Conservation (phyloP, 176 grass and related monocot genomes). For the Thinopyrum elongatum region DNA sequence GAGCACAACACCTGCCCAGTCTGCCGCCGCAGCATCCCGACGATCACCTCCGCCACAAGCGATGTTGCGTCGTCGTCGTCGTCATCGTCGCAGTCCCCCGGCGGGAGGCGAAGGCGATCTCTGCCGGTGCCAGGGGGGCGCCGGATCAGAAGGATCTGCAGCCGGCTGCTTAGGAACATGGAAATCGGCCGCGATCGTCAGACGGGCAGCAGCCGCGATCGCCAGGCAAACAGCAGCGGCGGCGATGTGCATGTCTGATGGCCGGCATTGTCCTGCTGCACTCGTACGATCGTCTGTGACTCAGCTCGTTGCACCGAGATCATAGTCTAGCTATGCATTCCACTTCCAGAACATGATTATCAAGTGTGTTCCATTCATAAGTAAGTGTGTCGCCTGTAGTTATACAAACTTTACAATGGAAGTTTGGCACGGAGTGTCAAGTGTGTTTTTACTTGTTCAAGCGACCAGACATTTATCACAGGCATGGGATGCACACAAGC, state of each 20-base stretch:
- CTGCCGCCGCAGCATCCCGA: constrained; percentile 21
- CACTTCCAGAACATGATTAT: neutral
- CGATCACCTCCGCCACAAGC: neutral
- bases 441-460: neutral
- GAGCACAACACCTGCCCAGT: constrained; percentile 28
- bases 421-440: no score
- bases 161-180: neutral
- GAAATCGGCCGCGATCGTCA: neutral
- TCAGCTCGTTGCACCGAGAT: neutral
- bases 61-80: neutral
- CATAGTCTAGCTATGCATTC: neutral
- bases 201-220: neutral
- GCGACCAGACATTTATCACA: neutral
- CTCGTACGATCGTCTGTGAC: neutral
- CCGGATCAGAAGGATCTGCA: constrained; percentile 19
- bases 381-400: neutral
- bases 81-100: neutral
- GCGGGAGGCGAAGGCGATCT: neutral
- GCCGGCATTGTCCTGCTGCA: neutral
- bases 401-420: no score
- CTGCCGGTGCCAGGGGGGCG: neutral
- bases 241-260: neutral
- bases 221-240: neutral
- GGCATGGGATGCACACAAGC: neutral
- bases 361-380: neutral